A percentile compares a stretch with the other conserved stretches of the same genome.
phyloP scores from a whole-genome alignment of 2,329 filamentous ascomycete genomes.

The Arthrobotrys sphaeroides region DNA sequence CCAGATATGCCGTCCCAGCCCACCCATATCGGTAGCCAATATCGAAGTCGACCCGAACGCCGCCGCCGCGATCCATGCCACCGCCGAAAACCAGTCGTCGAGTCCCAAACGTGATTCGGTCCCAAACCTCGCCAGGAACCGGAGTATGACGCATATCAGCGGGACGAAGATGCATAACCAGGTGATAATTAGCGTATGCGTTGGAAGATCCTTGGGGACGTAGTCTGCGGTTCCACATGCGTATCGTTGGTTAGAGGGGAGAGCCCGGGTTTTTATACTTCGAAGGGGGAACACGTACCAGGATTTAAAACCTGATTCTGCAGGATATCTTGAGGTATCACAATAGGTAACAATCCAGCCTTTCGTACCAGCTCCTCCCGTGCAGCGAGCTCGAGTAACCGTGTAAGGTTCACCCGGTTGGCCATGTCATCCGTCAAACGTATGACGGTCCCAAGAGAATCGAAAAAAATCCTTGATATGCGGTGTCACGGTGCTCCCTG shows the following conservation, averaged over 20 bases:
- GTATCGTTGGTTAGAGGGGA: background rate
- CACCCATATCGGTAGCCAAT: conserved; percentile 6
- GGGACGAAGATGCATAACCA: conserved; percentile 39
- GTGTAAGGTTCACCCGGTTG: conserved; percentile 30
- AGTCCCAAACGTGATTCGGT: conserved; percentile 26
- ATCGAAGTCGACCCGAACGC: conserved; percentile 25
- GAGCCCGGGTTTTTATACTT: too few relatives aligned
- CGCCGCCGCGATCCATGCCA: conserved; percentile 13
- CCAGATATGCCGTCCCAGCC: conserved; percentile 38
- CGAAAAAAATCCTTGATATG: background rate
- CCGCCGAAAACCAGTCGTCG: conserved; percentile 37
- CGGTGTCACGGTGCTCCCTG: too few relatives aligned
- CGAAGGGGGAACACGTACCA: conserved; percentile 11
- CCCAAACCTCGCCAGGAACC: conserved; percentile 32
- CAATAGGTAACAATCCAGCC: conserved; percentile 21
- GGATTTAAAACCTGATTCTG: conserved; percentile 25
- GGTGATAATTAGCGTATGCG: conserved; percentile 10
- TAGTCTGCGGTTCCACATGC: conserved; percentile 38
- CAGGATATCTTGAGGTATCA: conserved; percentile 35
- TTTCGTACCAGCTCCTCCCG: background rate
- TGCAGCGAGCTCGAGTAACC: conserved; percentile 18
- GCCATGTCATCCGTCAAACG: conserved; percentile 13
- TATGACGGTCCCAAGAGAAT: background rate
- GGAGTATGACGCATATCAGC: conserved; percentile 20
- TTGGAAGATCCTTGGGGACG: conserved; percentile 18